phyloP scores from a whole-genome alignment of 805 yeast genomes.

The Lachancea quebecensis region DNA sequence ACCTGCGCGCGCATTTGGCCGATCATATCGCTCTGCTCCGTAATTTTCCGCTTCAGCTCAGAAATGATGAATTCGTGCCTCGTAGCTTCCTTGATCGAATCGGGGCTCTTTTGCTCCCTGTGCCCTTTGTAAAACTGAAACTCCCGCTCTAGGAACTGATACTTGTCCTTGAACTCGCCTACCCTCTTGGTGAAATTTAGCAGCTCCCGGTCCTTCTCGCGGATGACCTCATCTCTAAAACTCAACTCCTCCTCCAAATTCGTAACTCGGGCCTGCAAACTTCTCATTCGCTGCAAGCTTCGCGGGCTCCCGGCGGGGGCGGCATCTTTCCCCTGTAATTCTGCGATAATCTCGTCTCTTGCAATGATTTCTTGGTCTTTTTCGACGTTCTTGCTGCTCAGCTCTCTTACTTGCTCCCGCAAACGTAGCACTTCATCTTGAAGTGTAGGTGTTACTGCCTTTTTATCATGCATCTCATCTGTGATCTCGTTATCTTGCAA shows the following conservation, averaged over 20 bases:
- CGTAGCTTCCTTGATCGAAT: slow-evolving; percentile 9
- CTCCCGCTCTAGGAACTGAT: slow-evolving; percentile 22
- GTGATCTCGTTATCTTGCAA: not conserved
- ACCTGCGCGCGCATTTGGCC: slow-evolving; percentile 5
- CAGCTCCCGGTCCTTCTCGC: slow-evolving; percentile 18
- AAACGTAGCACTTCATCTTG: not conserved
- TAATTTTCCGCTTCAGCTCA: slow-evolving; percentile 25
- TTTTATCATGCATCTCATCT: not conserved
- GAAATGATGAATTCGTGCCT: slow-evolving; percentile 25
- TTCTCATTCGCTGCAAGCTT: not conserved
- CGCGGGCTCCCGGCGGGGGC: slow-evolving; percentile 1
- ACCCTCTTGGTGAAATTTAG: slow-evolving; percentile 13
- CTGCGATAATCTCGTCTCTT: not conserved
- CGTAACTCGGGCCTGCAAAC: slow-evolving; percentile 12
- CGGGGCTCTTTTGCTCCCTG: slow-evolving; percentile 10
- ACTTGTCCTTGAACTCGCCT: slow-evolving; percentile 23
- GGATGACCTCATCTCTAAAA: slow-evolving; percentile 16
- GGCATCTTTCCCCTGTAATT: not conserved
- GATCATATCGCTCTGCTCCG: slow-evolving; percentile 25
- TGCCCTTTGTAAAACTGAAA: slow-evolving; percentile 25
- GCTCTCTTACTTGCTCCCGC: not conserved
- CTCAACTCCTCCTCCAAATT: slow-evolving; percentile 13
- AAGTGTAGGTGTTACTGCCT: not conserved
- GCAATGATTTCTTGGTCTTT: not conserved
- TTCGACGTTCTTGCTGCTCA: not conserved